Conservation (phyloP, 306 rosid genomes). For the Lagenaria siceraria region DNA sequence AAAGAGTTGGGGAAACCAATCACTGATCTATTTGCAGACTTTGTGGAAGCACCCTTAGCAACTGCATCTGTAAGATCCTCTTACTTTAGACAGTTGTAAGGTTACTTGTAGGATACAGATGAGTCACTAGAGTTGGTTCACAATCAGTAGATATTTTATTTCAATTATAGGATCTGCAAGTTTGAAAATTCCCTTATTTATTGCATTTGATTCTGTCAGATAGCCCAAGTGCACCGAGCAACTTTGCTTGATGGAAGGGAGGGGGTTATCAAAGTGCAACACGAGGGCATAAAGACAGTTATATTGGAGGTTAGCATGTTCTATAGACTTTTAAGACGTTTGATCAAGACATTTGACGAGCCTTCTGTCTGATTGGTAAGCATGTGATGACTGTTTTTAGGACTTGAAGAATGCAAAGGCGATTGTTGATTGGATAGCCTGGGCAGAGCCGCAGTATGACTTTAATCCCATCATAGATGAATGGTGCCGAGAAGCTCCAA, state of each 20-base stretch:
- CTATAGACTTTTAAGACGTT: slow-evolving; percentile 17
- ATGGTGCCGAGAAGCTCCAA: slow-evolving; percentile 99
- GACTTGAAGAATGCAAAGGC: slow-evolving; percentile 92
- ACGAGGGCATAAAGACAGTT: slow-evolving; percentile 65
- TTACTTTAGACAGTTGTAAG: slow-evolving; percentile 10
- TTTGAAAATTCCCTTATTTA: slow-evolving; percentile 4
- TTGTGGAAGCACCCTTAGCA: slow-evolving; percentile 72
- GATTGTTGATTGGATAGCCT: slow-evolving; percentile 92
- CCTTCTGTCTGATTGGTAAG: slow-evolving; percentile 11
- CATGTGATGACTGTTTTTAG: slow-evolving; percentile 30
- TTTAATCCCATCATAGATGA: slow-evolving; percentile 96
- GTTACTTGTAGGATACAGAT: slow-evolving; percentile 7
- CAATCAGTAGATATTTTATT: neutral
- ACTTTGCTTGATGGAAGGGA: slow-evolving; percentile 77
- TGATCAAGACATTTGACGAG: slow-evolving; percentile 10
- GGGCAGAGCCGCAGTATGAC: slow-evolving; percentile 94
- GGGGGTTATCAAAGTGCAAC: slow-evolving; percentile 95
- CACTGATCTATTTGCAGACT: slow-evolving; percentile 63
- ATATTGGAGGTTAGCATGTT: slow-evolving; percentile 68
- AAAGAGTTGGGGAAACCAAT: slow-evolving; percentile 80
- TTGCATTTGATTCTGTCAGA: slow-evolving; percentile 36
- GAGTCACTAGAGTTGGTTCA: slow-evolving; percentile 7
- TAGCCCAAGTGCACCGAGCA: slow-evolving; percentile 98
- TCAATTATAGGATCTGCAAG: neutral
- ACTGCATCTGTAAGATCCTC: slow-evolving; percentile 83